Conservation (phyloP, 2,329 filamentous ascomycete species). For the Colletotrichum simmondsii region DNA sequence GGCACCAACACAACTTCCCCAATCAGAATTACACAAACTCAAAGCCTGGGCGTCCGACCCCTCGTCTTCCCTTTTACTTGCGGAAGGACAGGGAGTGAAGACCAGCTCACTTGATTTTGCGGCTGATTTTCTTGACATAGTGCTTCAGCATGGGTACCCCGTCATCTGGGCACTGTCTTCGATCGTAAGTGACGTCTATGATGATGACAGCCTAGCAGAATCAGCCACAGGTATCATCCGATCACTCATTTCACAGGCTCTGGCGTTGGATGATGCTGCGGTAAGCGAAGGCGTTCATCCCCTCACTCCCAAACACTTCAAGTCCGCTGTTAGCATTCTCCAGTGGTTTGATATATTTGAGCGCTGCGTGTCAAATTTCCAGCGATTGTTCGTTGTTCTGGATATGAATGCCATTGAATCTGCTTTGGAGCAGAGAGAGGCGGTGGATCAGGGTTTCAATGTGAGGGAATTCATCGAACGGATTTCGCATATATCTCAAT, state of each 20-base stretch:
- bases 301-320: background rate
- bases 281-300: background rate
- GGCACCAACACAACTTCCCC: background rate
- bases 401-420: background rate
- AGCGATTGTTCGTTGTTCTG: background rate
- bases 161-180: background rate
- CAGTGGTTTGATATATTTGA: background rate
- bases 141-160: background rate
- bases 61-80: background rate
- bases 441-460: background rate
- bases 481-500: background rate
- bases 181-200: background rate
- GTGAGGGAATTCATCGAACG: background rate
- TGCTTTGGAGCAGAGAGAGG: background rate
- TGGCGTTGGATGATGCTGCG: background rate
- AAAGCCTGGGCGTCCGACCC: background rate
- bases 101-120: conserved; percentile 7
- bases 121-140: background rate
- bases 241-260: background rate
- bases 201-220: background rate
- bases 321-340: background rate
- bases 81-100: background rate
- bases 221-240: accelerated
- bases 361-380: accelerated
- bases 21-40: accelerated